Percentiles rank a stretch among this genome's conserved stretches.
Evolutionary conservation across 2,329 filamentous ascomycete genomes (phyloP).

Genomic region (Aspergillus sp.): DNA sequence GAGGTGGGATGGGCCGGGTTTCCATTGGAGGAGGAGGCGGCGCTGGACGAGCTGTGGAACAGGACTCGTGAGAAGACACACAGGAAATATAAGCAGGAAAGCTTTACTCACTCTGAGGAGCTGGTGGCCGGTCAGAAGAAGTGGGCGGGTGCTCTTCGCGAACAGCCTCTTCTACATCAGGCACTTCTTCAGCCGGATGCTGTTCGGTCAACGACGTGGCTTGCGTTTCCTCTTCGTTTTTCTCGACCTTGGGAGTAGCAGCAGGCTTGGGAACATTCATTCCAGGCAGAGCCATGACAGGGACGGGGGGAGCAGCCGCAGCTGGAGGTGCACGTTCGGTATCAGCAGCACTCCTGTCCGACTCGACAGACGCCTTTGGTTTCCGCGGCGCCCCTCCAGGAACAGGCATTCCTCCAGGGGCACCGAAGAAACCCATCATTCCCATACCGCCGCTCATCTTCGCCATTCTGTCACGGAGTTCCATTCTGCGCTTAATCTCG

Average conservation of each 20-base stretch:
- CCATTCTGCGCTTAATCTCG: slow-evolving; percentile 78
- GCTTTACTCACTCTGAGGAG: slow-evolving; percentile 49
- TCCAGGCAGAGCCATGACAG: slow-evolving; percentile 66
- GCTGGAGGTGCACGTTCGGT: slow-evolving; percentile 28
- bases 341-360: slow-evolving; percentile 32
- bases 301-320: slow-evolving; percentile 43
- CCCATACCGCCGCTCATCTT: slow-evolving; percentile 98
- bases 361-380: slow-evolving; percentile 43
- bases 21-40: slow-evolving; percentile 43
- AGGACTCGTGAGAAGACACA: slow-evolving; percentile 3
- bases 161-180: slow-evolving; percentile 54
- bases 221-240: slow-evolving; percentile 50
- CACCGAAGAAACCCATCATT: slow-evolving; percentile 90
- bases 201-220: slow-evolving; percentile 42
- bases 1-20: slow-evolving; percentile 37
- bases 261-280: slow-evolving; percentile 56
- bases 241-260: slow-evolving; percentile 45
- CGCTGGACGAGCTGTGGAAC: slow-evolving; percentile 41
- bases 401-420: slow-evolving; percentile 59
- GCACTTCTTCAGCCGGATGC: slow-evolving; percentile 46
- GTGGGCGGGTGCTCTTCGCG: slow-evolving; percentile 30
- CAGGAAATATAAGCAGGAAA: neutral
- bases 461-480: slow-evolving; percentile 91
- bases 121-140: slow-evolving; percentile 43
- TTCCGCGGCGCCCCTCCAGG: slow-evolving; percentile 42